These are phyloP conservation scores for Globisporangium parvum DNA, from an alignment of 352 stramenopile species.

Conservation along the genomic window DNA sequence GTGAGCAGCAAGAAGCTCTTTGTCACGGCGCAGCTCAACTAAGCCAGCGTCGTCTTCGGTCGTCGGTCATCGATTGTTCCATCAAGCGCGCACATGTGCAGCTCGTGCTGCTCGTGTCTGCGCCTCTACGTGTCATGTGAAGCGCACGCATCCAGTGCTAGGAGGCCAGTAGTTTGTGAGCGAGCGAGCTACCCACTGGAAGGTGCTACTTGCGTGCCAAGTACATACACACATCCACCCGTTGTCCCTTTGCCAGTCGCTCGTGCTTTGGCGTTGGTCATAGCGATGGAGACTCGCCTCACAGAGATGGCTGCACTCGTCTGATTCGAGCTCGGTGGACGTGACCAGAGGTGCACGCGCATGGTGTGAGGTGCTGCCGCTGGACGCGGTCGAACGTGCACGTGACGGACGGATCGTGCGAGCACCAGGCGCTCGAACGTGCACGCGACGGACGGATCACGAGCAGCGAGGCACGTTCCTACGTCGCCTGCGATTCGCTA, in stretches of 20 bases:
- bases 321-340: too few species aligned
- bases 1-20: slow-evolving; percentile 57
- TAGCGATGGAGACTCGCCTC: neutral
- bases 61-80: too few species aligned
- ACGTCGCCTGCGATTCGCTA: slow-evolving; percentile 1
- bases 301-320: neutral
- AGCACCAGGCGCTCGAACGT: neutral
- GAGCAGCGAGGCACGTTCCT: slow-evolving; percentile 7
- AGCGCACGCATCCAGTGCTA: too few species aligned
- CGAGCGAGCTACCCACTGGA: neutral
- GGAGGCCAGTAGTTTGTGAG: neutral
- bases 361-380: too few species aligned
- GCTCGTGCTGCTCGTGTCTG: neutral
- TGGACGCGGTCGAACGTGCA: too few species aligned
- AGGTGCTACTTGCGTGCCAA: slow-evolving; percentile 1
- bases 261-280: too few species aligned
- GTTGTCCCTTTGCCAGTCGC: neutral
- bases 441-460: neutral
- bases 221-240: neutral
- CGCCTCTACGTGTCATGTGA: too few species aligned
- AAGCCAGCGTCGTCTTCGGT: neutral
- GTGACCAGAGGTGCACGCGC: neutral
- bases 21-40: slow-evolving; percentile 24
- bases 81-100: neutral
- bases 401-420: too few species aligned